A percentile compares a stretch with the other conserved stretches of the same genome.
Evolutionary conservation across 352 stramenopile genomes (phyloP).

Genomic region (Pythium folliculosum): DNA sequence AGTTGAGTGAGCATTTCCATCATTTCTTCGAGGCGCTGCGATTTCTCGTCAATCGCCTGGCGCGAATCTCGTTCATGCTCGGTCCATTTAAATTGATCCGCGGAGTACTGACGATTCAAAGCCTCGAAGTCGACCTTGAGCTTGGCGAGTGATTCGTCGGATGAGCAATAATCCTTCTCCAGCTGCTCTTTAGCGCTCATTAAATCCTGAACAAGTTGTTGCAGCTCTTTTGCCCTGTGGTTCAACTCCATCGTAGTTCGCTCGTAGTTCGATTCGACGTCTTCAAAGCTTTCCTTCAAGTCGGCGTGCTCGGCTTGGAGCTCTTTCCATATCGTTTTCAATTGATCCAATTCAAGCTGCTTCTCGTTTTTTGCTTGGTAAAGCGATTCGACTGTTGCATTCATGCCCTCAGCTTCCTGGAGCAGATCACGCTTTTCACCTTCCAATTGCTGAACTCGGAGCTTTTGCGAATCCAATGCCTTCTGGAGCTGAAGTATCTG

Average conservation of each 20-base stretch:
- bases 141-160: slow-evolving; percentile 20
- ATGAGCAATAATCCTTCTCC: slow-evolving; percentile 26
- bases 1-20: slow-evolving; percentile 64
- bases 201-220: slow-evolving; percentile 33
- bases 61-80: slow-evolving; percentile 37
- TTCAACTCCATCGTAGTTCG: slow-evolving; percentile 46
- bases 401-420: slow-evolving; percentile 64
- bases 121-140: slow-evolving; percentile 35
- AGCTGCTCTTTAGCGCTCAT: slow-evolving; percentile 13
- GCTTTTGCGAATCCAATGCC: slow-evolving; percentile 45
- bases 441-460: slow-evolving; percentile 51
- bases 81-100: slow-evolving; percentile 36
- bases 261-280: slow-evolving; percentile 40
- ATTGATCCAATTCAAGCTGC: slow-evolving; percentile 62
- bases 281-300: slow-evolving; percentile 56
- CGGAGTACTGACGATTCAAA: slow-evolving; percentile 22
- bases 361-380: slow-evolving; percentile 56
- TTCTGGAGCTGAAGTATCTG: slow-evolving; percentile 69
- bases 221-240: slow-evolving; percentile 31
- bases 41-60: slow-evolving; percentile 49
- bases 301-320: slow-evolving; percentile 55
- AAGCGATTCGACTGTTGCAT: slow-evolving; percentile 50
- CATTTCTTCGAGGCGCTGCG: slow-evolving; percentile 56
- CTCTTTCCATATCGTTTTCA: slow-evolving; percentile 46
- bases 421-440: slow-evolving; percentile 67